Conservation (phyloP, 371 early-diverging fungal species). For the Mucor velutinosus region DNA sequence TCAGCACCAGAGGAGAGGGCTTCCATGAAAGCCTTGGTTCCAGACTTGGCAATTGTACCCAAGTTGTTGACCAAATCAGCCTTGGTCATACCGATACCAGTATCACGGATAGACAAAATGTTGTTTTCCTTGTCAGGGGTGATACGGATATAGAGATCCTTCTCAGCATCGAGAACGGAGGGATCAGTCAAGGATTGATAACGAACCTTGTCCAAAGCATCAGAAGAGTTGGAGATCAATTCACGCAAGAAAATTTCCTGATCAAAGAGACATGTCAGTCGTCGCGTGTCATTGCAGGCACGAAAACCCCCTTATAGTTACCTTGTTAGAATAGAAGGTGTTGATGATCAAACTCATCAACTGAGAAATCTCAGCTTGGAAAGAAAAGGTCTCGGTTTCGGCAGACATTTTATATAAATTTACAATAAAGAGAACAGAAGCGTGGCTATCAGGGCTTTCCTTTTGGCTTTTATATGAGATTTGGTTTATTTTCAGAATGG, state of each 20-base stretch:
- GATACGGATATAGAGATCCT: conserved; percentile 68
- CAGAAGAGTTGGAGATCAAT: conserved; percentile 84
- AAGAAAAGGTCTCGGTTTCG: conserved; percentile 75
- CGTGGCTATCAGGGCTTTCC: neutral
- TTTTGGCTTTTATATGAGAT: conserved; percentile 6
- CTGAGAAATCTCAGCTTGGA: conserved; percentile 95
- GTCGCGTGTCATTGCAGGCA: neutral
- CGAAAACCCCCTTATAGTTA: conserved; percentile 12
- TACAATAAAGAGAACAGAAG: conserved; percentile 23
- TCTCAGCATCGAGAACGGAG: conserved; percentile 54
- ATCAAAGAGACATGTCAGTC: neutral
- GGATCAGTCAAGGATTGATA: conserved; percentile 60
- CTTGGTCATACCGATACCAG: conserved; percentile 93
- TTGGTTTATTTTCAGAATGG: neutral
- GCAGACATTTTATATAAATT: conserved; percentile 28
- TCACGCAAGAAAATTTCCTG: conserved; percentile 87
- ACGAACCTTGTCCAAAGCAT: conserved; percentile 87
- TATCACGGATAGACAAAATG: conserved; percentile 76
- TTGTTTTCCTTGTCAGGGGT: conserved; percentile 62
- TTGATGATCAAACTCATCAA: conserved; percentile 89
- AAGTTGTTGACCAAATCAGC: conserved; percentile 79
- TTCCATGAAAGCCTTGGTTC: conserved; percentile 61
- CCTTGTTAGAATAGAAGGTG: conserved; percentile 58
- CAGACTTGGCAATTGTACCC: conserved; percentile 87
- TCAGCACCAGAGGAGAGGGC: conserved; percentile 53